Conservation (phyloP, 345 rosid genomes). For the Eucalyptus victrix region DNA sequence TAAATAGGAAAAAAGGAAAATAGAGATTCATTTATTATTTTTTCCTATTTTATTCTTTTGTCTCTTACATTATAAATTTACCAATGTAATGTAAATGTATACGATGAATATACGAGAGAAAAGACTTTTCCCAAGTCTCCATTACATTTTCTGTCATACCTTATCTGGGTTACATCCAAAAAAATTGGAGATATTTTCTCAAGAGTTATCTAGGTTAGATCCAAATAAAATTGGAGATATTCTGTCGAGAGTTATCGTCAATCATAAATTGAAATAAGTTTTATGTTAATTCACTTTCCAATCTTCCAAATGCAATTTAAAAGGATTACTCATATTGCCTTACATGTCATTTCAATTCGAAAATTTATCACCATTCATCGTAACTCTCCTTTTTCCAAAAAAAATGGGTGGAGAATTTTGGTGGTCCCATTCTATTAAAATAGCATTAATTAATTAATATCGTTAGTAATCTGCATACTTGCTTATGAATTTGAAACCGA, state of each 20-base stretch:
- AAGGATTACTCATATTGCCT: neutral
- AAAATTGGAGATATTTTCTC: neutral
- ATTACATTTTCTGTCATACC: too few relatives aligned
- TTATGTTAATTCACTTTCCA: neutral
- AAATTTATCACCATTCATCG: neutral
- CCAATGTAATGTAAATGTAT: too few relatives aligned
- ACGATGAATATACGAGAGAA: too few relatives aligned
- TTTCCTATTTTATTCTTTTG: too few relatives aligned
- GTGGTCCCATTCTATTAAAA: neutral
- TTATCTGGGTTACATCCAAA: neutral
- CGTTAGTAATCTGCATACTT: too few relatives aligned
- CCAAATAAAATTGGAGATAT: too few relatives aligned
- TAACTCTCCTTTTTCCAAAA: neutral
- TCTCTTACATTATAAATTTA: too few relatives aligned
- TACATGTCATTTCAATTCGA: neutral
- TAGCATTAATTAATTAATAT: neutral
- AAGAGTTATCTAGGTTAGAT: neutral
- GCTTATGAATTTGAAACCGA: too few relatives aligned
- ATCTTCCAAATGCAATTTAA: neutral
- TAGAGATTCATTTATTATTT: too few relatives aligned
- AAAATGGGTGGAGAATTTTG: neutral
- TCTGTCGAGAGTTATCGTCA: neutral
- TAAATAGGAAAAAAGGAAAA: too few relatives aligned
- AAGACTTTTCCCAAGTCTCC: too few relatives aligned
- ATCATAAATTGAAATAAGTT: neutral